phyloP scores from a whole-genome alignment of 2,329 filamentous ascomycete species.

The Curvularia spicifera region DNA sequence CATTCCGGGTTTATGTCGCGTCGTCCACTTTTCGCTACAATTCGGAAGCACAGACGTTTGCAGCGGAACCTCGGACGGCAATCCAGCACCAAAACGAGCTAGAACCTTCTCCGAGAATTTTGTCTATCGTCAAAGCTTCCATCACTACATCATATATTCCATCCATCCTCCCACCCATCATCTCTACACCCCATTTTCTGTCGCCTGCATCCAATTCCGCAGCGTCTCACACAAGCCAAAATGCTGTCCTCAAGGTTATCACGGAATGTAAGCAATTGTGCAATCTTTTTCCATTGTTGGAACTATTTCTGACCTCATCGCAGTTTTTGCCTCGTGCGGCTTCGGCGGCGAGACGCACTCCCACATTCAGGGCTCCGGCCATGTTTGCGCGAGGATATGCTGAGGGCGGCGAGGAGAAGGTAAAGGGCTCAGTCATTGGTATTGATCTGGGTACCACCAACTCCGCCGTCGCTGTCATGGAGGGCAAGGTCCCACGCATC shows the following conservation, averaged over 20 bases:
- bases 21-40: conserved; percentile 5
- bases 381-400: conserved; percentile 74
- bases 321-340: conserved; percentile 74
- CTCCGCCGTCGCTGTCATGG: conserved; percentile 96
- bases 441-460: conserved; percentile 98
- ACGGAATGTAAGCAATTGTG: conserved; percentile 46
- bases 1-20: conserved; percentile 4
- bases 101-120: conserved; percentile 41
- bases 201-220: conserved; percentile 40
- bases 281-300: conserved; percentile 1
- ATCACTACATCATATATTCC: conserved; percentile 39
- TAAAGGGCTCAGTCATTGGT: conserved; percentile 95
- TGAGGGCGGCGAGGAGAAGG: conserved; percentile 75
- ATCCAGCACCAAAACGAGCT: conserved; percentile 25
- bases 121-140: conserved; percentile 38
- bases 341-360: conserved; percentile 69
- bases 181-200: conserved; percentile 28
- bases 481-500: conserved; percentile 92
- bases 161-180: conserved; percentile 27
- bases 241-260: conserved; percentile 54
- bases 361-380: conserved; percentile 71
- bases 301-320: conserved; percentile 36
- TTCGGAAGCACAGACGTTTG: conserved; percentile 25
- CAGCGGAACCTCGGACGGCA: conserved; percentile 26
- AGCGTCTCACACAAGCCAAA: conserved; percentile 38